Evolutionary conservation across 257 asterid genomes (phyloP), one percentile per base, ranked within the genome.

Genomic region (Apocynum venetum): DNA sequence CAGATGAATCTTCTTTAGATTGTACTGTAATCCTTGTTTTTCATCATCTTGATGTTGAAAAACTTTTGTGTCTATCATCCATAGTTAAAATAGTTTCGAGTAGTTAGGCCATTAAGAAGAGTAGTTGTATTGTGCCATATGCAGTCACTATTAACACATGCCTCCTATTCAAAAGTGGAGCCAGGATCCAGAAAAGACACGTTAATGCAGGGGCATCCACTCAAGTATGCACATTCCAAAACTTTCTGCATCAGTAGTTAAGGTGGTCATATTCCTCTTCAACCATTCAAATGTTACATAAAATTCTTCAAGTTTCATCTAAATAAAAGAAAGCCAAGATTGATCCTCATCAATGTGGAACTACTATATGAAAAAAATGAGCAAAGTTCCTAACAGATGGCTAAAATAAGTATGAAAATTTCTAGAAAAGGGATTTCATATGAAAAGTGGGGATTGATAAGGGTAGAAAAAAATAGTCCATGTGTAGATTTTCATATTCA

Each of bases 401-500:
- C 75, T 65, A 12, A 40, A 61, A 70, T 48, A 72, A 73, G 75
- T 48, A 68, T 51, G 61, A 66, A 77, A 59, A 46, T 8, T 71
- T 64, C 49, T 70, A 68, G 67, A 64, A 73, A 73, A 56, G 59
- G 53, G 76, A 61, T 65, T 38, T 52, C 47, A 59, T 49, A 20
- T 48, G 63, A 20, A 57, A 57, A 19, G 3, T 35, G 43, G 57
- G 81, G 73, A 31, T 73, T 74, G 15, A 46, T 75, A 35, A 47
- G 44, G 61, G 75, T 75, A 17, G 84, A 80, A 55, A 83, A 76
- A 59, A 51, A 67, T 48, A 73, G 71, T 43, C 79, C 66, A 56
- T 84, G 77, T 76, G 70, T 76, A 8, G 72, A 78, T 61, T 78
- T 56, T 81, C 85, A 82, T 46, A 67, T 79, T 43, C 74, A 38